phyloP scores from a whole-genome alignment of 768 basidiomycete genomes.

The Boletus sensibilis region DNA sequence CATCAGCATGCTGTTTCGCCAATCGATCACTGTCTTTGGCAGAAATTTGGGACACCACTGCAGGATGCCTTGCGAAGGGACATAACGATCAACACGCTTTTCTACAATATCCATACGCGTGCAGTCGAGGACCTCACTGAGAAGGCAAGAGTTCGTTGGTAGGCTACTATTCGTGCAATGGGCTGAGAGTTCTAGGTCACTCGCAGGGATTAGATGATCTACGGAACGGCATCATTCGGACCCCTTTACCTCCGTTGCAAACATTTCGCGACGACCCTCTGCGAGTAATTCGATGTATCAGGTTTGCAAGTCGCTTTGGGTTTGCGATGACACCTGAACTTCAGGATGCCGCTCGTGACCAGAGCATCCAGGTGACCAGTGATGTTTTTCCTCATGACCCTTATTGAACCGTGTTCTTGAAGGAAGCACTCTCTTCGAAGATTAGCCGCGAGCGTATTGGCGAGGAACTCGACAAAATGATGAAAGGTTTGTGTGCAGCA shows the following conservation, averaged over 20 bases:
- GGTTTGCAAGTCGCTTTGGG: conserved; percentile 90
- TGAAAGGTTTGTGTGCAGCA: conserved; percentile 57
- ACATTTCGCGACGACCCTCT: conserved; percentile 96
- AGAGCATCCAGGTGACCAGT: conserved; percentile 56
- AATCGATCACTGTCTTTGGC: conserved; percentile 3
- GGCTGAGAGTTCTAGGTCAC: conserved; percentile 8
- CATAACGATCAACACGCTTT: conserved; percentile 92
- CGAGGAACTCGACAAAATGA: conserved; percentile 92
- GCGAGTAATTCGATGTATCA: conserved; percentile 83
- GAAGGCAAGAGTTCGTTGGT: conserved; percentile 47
- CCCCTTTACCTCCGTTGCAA: conserved; percentile 80
- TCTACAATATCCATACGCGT: conserved; percentile 91
- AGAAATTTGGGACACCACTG: conserved; percentile 90
- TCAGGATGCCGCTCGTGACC: conserved; percentile 56
- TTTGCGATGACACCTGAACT: conserved; percentile 75
- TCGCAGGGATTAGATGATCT: conserved; percentile 83
- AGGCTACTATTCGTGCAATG: background rate
- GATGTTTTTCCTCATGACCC: background rate
- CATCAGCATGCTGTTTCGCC: background rate
- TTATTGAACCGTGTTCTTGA: background rate
- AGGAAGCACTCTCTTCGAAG: conserved; percentile 71
- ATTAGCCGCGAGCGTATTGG: conserved; percentile 91
- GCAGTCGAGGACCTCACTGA: conserved; percentile 84
- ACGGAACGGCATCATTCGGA: conserved; percentile 73
- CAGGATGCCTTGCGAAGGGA: conserved; percentile 91